Conservation (phyloP, 2,329 filamentous ascomycete species). For the Beauveria sp. region DNA sequence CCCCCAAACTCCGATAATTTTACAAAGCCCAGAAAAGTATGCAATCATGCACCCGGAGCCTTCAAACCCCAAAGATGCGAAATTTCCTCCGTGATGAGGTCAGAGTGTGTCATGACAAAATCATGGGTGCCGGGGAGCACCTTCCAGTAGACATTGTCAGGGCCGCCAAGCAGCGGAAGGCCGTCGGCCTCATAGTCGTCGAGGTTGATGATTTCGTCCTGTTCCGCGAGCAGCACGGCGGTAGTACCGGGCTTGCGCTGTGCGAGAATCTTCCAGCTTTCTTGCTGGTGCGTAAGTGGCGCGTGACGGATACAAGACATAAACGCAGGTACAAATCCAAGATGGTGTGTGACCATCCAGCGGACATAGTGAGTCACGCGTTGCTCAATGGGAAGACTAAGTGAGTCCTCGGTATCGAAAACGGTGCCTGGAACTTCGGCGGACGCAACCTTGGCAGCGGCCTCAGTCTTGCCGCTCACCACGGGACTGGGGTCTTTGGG, state of each 20-base stretch:
- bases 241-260: constrained; percentile 35
- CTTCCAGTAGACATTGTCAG: constrained; percentile 41
- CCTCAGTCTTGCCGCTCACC: constrained; percentile 32
- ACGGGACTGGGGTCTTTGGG: constrained; percentile 11
- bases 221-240: constrained; percentile 42
- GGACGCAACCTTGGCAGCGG: constrained; percentile 27
- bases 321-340: constrained; percentile 53
- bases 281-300: constrained; percentile 45
- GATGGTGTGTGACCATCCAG: constrained; percentile 51
- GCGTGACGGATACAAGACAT: constrained; percentile 49
- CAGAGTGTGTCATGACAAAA: constrained; percentile 51
- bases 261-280: constrained; percentile 41
- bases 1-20: not conserved
- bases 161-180: constrained; percentile 43
- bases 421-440: constrained; percentile 20
- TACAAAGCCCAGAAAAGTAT: not conserved
- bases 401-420: constrained; percentile 7
- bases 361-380: constrained; percentile 44
- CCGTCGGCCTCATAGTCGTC: constrained; percentile 42
- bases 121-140: constrained; percentile 50
- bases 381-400: constrained; percentile 34
- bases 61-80: constrained; percentile 38
- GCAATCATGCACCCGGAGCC: not conserved
- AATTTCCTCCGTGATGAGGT: constrained; percentile 37
- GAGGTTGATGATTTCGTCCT: constrained; percentile 46